Conservation (phyloP, 108 stramenopile genomes). For the Fragilaria crotonensis region DNA sequence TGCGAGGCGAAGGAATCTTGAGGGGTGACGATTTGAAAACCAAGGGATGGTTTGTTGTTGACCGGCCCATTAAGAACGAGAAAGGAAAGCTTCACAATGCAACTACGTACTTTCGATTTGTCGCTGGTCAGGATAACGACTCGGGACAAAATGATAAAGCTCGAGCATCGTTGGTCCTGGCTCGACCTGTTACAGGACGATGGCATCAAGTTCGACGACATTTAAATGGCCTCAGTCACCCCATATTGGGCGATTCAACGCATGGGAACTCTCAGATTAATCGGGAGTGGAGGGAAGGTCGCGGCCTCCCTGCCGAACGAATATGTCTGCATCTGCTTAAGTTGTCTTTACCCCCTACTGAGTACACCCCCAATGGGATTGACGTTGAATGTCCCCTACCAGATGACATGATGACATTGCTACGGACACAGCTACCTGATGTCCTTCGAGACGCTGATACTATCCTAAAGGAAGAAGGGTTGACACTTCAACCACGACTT, state of each 20-base stretch:
- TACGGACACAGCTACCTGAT: constrained; percentile 53
- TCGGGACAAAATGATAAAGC: constrained; percentile 33
- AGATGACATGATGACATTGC: constrained; percentile 59
- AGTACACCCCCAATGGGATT: constrained; percentile 47
- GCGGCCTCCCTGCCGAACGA: constrained; percentile 59
- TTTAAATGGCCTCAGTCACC: constrained; percentile 74
- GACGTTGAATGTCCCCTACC: constrained; percentile 48
- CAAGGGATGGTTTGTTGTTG: constrained; percentile 66
- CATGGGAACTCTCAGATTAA: constrained; percentile 66
- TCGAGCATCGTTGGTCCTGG: constrained; percentile 61
- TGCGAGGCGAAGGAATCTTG: constrained; percentile 72
- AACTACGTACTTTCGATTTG: constrained; percentile 58
- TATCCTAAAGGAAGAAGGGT: constrained; percentile 55
- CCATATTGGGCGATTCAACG: constrained; percentile 75
- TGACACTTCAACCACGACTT: constrained; percentile 27
- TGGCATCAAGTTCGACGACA: constrained; percentile 89
- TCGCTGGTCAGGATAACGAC: constrained; percentile 57
- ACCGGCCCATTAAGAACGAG: constrained; percentile 70
- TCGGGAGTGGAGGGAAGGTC: constrained; percentile 51
- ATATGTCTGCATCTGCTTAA: constrained; percentile 60
- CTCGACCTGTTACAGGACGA: constrained; percentile 65
- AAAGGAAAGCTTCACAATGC: constrained; percentile 55
- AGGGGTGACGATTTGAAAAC: constrained; percentile 50
- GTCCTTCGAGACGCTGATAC: constrained; percentile 43
- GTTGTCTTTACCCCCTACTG: constrained; percentile 37